Conservation (phyloP, 208 protist species). For the Balamuthia mandrillaris region DNA sequence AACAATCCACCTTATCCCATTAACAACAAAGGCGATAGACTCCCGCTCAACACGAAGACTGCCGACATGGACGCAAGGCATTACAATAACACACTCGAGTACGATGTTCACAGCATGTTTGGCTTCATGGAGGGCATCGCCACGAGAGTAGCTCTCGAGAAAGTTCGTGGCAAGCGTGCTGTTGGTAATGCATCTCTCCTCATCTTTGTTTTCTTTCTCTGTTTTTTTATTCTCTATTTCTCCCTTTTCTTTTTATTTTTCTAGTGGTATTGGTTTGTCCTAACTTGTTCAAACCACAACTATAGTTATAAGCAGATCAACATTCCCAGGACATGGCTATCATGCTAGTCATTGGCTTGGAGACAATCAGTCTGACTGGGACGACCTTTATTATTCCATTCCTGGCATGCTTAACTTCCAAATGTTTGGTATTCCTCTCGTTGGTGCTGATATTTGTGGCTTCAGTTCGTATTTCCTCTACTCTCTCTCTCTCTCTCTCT, state of each 20-base stretch:
- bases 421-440: constrained; percentile 46
- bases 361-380: neutral
- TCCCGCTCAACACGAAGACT: constrained; percentile 37
- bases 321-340: neutral
- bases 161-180: constrained; percentile 33
- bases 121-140: constrained; percentile 59
- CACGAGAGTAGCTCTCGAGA: constrained; percentile 47
- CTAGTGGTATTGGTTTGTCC: neutral
- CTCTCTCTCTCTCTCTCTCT: neutral
- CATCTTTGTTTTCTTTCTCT: neutral
- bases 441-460: constrained; percentile 84
- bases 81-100: constrained; percentile 52
- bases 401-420: neutral
- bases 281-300: neutral
- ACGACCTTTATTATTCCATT: neutral
- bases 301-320: neutral
- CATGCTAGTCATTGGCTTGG: neutral
- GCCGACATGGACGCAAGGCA: constrained; percentile 45
- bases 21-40: constrained; percentile 16
- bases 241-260: neutral
- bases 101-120: constrained; percentile 76
- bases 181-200: constrained; percentile 33
- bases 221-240: neutral
- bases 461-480: constrained; percentile 55
- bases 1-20: constrained; percentile 67